Percentiles rank a stretch among this genome's conserved stretches.
Conservation (phyloP, 163 green algal species). For the Prototheca wickerhamii region DNA sequence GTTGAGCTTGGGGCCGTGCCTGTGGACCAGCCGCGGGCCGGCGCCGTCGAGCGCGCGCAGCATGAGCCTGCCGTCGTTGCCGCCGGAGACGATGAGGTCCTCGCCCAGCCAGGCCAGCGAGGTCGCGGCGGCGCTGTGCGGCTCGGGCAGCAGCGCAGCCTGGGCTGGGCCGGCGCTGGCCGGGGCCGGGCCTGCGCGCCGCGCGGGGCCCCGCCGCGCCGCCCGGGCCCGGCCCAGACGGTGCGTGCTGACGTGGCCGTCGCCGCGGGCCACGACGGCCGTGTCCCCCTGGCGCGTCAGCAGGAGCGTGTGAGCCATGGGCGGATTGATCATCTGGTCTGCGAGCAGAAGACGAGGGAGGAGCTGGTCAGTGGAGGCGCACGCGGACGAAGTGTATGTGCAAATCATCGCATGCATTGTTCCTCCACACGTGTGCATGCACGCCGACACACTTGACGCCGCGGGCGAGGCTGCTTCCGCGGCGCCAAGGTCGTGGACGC, state of each 20-base stretch:
- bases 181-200: neutral
- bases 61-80: neutral
- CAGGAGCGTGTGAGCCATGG: conserved; percentile 29
- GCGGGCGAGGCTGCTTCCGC: conserved; percentile 5
- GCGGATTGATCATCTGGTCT: conserved; percentile 36
- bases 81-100: neutral
- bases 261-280: conserved; percentile 17
- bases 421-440: too few relatives aligned
- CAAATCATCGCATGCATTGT: neutral
- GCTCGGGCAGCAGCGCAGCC: neutral
- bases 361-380: neutral
- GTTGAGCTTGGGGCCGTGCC: neutral
- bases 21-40: neutral
- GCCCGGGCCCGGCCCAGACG: neutral
- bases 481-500: conserved; percentile 10
- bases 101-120: neutral
- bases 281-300: neutral
- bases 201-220: too few relatives aligned
- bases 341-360: too few relatives aligned
- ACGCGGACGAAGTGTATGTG: neutral
- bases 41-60: neutral
- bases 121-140: neutral
- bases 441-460: neutral
- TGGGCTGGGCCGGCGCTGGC: too few relatives aligned
- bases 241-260: conserved; percentile 18